Base-by-base conservation (phyloP, 148 eudicot species). In the Amaranthus cruentus region DNA sequence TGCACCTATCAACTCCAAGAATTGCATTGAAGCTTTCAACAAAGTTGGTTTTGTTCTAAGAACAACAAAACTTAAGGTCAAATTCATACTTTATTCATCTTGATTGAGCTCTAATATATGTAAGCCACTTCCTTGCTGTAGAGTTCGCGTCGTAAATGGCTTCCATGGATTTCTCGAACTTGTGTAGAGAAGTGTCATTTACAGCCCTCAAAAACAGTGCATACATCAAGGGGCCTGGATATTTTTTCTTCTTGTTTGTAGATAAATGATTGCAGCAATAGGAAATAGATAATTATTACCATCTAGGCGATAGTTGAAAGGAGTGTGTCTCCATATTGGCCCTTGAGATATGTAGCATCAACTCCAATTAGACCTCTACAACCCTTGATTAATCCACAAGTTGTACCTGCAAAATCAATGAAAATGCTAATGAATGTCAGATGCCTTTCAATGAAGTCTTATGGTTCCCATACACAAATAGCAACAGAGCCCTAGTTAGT, bases 21-120 rank as follows among this genome's bases (percentile, higher is more conserved):
- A 8, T 69, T 13, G 6, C 8, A 14, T 65, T 66, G 54, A 13
- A 70, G 4, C 61, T 54, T 11, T 55, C 73, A 42, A 70, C 73
- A 55, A 70, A 70, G 50, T 70, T 70, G 0, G 38, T 53, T 3
- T 57, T 70, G 61, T 70, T 70, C 48, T 48, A 47, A 21, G 55
- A 61, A 70, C 48, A 53, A 4, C 5, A 4, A 4, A 70, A 0
- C 11, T 21, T 1, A 10, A 28, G 61, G 7, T 70, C 13, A 9
- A 70, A 70, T 46, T 10, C 13, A n/a, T 70, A 18, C 9, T 43
- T 70, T 4, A 28, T 12, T 62, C 61, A 70, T 15, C 6, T 50
- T 4, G 9, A 15, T 14, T 47, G 11, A 2, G 18, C 55, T 3
- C 46, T 60, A 6, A 69, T 6, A 7, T 70, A 12, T 4, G 14